These are phyloP conservation scores for Fusarium sambucinum DNA, from an alignment of 2,329 filamentous ascomycete genomes.

Conservation along the genomic window DNA sequence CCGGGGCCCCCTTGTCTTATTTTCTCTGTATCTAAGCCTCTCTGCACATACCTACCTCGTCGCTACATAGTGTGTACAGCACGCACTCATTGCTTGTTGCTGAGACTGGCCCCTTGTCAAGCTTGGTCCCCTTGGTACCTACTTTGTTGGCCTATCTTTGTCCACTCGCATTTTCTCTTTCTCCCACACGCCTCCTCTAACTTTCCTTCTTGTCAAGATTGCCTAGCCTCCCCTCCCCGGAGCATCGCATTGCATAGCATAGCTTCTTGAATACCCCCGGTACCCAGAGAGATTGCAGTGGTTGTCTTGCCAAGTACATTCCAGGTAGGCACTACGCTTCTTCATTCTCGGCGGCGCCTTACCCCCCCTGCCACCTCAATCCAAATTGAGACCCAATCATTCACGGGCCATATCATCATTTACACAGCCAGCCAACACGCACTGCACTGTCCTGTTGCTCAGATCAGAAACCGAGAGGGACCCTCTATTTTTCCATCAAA, in stretches of 20 bases:
- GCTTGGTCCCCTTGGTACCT: conserved; percentile 28
- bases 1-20: conserved; percentile 36
- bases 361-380: conserved; percentile 33
- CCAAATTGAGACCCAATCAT: conserved; percentile 39
- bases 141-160: conserved; percentile 38
- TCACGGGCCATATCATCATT: conserved; percentile 41
- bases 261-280: conserved; percentile 23
- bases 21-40: conserved; percentile 32
- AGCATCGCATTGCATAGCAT: conserved; percentile 11
- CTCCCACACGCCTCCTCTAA: conserved; percentile 38
- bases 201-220: conserved; percentile 33
- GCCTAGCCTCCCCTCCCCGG: conserved; percentile 32
- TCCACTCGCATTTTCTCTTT: conserved; percentile 37
- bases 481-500: conserved; percentile 38
- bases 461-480: conserved; percentile 25
- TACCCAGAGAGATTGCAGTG: conserved; percentile 39
- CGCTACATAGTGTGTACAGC: conserved; percentile 17
- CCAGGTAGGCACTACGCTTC: conserved; percentile 40
- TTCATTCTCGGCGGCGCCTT: conserved; percentile 39
- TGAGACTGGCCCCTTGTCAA: conserved; percentile 35
- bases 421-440: conserved; percentile 39
- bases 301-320: conserved; percentile 37
- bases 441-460: conserved; percentile 15
- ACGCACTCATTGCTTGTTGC: conserved; percentile 23
- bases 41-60: conserved; percentile 27